Conservation (phyloP, 139 green algal genomes). For the Chlorella sp. region DNA sequence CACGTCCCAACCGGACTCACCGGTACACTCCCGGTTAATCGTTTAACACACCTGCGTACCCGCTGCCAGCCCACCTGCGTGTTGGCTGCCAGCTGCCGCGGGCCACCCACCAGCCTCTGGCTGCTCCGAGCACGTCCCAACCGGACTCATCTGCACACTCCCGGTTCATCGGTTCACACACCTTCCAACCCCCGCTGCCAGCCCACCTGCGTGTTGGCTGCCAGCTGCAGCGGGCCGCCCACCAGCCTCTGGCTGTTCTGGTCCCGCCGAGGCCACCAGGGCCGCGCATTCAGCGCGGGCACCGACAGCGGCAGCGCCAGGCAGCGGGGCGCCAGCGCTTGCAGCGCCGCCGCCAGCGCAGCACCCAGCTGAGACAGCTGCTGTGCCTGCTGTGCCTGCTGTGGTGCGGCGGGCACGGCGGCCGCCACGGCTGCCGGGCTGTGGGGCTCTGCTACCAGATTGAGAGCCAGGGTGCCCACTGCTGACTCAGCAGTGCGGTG, state of each 20-base stretch:
- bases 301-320: conserved; percentile 41
- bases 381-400: neutral
- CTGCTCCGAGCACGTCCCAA: no score
- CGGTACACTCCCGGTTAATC: neutral
- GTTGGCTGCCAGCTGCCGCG: conserved; percentile 68
- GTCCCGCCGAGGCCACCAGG: conserved; percentile 45
- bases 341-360: conserved; percentile 36
- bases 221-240: conserved; percentile 64
- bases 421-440: conserved; percentile 12
- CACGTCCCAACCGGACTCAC: neutral
- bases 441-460: conserved; percentile 40
- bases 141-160: neutral
- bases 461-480: conserved; percentile 51
- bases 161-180: neutral
- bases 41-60: no score
- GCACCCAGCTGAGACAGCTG: conserved; percentile 40
- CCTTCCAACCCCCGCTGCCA: no score
- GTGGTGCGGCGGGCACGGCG: neutral
- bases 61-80: conserved; percentile 31
- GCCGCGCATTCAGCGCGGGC: conserved; percentile 48
- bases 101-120: no score
- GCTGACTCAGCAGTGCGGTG: conserved; percentile 19
- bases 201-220: conserved; percentile 49
- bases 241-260: conserved; percentile 37
- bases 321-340: conserved; percentile 35